Evolutionary conservation across 2,329 filamentous ascomycete species (phyloP).

Genomic region (Fusarium brachygibbosum): DNA sequence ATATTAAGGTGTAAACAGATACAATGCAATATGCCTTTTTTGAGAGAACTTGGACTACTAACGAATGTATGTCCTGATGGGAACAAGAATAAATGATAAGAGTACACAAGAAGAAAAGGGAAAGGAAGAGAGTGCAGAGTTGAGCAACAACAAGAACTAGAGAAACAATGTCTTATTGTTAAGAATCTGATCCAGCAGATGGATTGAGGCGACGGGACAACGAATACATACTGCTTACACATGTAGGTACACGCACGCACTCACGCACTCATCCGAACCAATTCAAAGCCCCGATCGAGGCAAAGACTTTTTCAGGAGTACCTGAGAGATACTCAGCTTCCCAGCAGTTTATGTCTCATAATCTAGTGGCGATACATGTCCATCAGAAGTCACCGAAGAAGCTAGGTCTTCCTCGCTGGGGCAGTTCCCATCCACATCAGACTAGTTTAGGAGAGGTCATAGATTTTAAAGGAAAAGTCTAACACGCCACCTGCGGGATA

Average conservation of each 20-base stretch:
- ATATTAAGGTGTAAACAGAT: not conserved
- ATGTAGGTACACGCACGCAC: constrained; percentile 35
- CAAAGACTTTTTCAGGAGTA: constrained; percentile 12
- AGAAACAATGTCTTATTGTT: constrained; percentile 11
- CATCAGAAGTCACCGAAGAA: constrained; percentile 24
- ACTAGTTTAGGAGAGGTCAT: constrained; percentile 6
- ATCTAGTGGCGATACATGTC: constrained; percentile 25
- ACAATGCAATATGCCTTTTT: not conserved
- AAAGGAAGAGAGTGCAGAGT: not conserved
- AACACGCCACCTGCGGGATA: constrained; percentile 27
- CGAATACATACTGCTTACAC: constrained; percentile 19
- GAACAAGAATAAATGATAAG: constrained; percentile 4
- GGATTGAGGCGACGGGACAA: constrained; percentile 22
- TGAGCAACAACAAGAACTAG: not conserved
- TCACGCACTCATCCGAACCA: constrained; percentile 14
- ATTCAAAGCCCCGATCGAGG: constrained; percentile 12
- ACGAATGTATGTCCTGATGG: constrained; percentile 34
- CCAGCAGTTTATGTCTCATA: not conserved
- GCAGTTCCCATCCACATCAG: not conserved
- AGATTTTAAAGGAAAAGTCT: constrained; percentile 22
- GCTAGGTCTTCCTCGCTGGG: constrained; percentile 3
- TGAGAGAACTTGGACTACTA: constrained; percentile 5
- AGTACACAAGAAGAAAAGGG: constrained; percentile 3
- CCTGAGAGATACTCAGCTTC: constrained; percentile 16
- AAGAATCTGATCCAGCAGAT: constrained; percentile 10